These are phyloP conservation scores for Syzygium grande DNA, from an alignment of 345 rosid species.

Conservation along the genomic window DNA sequence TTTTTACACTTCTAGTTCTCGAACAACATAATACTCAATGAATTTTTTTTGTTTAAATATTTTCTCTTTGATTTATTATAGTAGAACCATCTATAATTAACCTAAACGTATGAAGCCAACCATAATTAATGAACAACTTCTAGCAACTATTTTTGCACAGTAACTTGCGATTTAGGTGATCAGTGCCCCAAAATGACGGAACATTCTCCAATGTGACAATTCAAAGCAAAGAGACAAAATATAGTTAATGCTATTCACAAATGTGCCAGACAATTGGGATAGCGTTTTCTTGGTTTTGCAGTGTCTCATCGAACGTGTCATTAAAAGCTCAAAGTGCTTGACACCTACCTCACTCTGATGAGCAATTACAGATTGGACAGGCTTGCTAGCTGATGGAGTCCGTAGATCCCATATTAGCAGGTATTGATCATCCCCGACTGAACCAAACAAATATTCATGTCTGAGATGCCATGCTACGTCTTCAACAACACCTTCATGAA, in stretches of 20 bases:
- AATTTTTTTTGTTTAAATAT: background rate
- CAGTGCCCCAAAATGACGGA: background rate
- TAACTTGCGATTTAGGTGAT: background rate
- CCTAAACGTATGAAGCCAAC: background rate
- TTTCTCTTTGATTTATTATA: background rate
- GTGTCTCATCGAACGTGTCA: background rate
- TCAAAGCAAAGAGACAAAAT: background rate
- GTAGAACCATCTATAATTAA: background rate
- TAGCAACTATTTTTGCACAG: background rate
- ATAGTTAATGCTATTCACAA: background rate
- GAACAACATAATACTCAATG: background rate
- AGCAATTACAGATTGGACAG: conserved; percentile 86
- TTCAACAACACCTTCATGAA: conserved; percentile 98
- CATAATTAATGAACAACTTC: background rate
- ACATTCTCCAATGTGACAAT: background rate
- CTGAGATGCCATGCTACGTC: conserved; percentile 99
- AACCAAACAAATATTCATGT: conserved; percentile 95
- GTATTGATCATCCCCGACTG: conserved; percentile 96
- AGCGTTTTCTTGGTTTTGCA: background rate
- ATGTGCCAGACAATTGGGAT: background rate
- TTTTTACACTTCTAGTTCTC: background rate
- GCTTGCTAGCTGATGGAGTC: conserved; percentile 58
- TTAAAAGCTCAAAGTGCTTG: background rate
- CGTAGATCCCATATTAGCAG: conserved; percentile 91
- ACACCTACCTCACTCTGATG: conserved; percentile 85